Conservation (phyloP, 441 rosid genomes). For the Pelargonium fulgidum region DNA sequence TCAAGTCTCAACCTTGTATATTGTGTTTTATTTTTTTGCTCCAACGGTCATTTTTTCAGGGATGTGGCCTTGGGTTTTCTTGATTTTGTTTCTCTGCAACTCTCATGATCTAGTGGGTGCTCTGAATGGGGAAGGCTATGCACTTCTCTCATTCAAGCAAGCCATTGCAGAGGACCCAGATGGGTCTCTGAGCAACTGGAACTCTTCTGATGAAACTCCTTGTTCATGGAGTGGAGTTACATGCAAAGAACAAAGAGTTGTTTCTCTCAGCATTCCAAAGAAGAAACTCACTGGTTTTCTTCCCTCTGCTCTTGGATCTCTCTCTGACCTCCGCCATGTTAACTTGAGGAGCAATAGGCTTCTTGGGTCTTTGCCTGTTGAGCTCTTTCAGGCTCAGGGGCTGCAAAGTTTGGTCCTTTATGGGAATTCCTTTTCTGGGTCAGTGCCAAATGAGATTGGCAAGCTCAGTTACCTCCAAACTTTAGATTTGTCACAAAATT, state of each 20-base stretch:
- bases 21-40: neutral
- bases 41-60: slow-evolving; percentile 13
- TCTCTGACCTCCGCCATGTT: slow-evolving; percentile 24
- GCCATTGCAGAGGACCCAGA: slow-evolving; percentile 21
- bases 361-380: slow-evolving; percentile 18
- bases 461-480: slow-evolving; percentile 21
- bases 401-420: slow-evolving; percentile 27
- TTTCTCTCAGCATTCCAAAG: slow-evolving; percentile 24
- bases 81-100: slow-evolving; percentile 8
- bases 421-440: slow-evolving; percentile 26
- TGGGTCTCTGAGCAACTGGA: slow-evolving; percentile 23
- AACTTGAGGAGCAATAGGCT: slow-evolving; percentile 23
- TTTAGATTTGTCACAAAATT: slow-evolving; percentile 24
- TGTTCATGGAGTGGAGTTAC: slow-evolving; percentile 27
- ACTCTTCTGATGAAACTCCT: slow-evolving; percentile 21
- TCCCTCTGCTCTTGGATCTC: slow-evolving; percentile 22
- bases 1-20: neutral
- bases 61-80: slow-evolving; percentile 1
- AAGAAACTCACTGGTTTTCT: slow-evolving; percentile 24
- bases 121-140: slow-evolving; percentile 20
- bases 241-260: slow-evolving; percentile 21
- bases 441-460: slow-evolving; percentile 22
- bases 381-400: slow-evolving; percentile 22
- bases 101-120: slow-evolving; percentile 10
- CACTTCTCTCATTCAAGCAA: slow-evolving; percentile 21